Conservation (phyloP, 2,329 filamentous ascomycete species). For the Hymenoscyphus repandus region DNA sequence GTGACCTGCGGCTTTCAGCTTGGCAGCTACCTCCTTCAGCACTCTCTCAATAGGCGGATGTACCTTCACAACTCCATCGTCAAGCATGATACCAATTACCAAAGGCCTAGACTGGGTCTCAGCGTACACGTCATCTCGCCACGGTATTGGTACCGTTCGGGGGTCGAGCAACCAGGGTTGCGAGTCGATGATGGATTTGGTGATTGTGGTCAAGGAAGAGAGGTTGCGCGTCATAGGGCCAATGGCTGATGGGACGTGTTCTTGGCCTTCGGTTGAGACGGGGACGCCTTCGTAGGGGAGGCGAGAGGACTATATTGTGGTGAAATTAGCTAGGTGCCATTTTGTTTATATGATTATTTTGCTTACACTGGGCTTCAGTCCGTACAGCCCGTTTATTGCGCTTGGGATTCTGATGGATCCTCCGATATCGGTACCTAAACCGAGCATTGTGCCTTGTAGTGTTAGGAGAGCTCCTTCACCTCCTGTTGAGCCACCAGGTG, state of each 20-base stretch:
- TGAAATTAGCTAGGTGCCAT: no score
- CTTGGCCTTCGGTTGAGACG: conserved; percentile 58
- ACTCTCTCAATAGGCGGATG: conserved; percentile 52
- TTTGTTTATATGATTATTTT: no score
- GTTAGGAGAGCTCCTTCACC: conserved; percentile 39
- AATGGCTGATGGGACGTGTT: conserved; percentile 58
- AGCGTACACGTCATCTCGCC: conserved; percentile 38
- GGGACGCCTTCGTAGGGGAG: conserved; percentile 53
- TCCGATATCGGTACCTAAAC: conserved; percentile 48
- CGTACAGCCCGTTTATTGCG: conserved; percentile 43
- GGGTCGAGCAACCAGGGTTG: conserved; percentile 51
- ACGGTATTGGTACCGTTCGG: conserved; percentile 22
- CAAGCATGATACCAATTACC: conserved; percentile 47
- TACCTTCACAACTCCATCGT: conserved; percentile 44
- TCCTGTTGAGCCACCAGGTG: conserved; percentile 43
- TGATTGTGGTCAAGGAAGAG: conserved; percentile 43
- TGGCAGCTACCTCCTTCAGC: conserved; percentile 36
- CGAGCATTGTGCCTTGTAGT: conserved; percentile 38
- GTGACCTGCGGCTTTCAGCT: conserved; percentile 44
- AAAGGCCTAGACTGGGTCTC: conserved; percentile 33
- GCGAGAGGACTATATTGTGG: conserved; percentile 26
- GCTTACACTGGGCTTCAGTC: conserved; percentile 12
- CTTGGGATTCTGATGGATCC: conserved; percentile 46
- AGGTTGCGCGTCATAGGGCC: conserved; percentile 53
- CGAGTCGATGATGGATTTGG: conserved; percentile 40